Evolutionary conservation across 2,329 filamentous ascomycete genomes (phyloP).

Genomic region (Waltergamsia citrina): DNA sequence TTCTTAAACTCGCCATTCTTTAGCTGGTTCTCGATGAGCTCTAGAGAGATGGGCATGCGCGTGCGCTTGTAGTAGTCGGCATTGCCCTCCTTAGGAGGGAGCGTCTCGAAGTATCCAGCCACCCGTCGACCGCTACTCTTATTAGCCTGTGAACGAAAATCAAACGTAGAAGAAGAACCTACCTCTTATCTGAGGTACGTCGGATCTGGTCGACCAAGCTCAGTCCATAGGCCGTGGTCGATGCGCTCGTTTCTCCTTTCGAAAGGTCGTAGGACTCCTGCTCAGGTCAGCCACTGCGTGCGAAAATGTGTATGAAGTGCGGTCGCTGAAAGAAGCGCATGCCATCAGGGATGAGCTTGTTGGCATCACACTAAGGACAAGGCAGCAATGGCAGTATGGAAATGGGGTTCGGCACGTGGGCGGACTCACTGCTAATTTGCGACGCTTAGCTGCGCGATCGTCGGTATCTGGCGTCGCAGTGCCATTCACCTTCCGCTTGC

Average conservation of each 20-base stretch:
- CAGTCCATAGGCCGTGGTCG: conserved; percentile 62
- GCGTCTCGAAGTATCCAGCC: conserved; percentile 63
- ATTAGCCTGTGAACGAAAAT: conserved; percentile 9
- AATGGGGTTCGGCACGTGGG: background rate
- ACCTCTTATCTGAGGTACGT: conserved; percentile 75
- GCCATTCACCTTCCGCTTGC: conserved; percentile 46
- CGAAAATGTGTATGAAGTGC: too few relatives aligned
- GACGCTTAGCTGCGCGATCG: conserved; percentile 46
- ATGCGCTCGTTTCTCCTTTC: conserved; percentile 53
- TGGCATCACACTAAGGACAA: too few relatives aligned
- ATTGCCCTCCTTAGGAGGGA: conserved; percentile 54
- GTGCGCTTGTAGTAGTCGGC: conserved; percentile 72
- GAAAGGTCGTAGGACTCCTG: conserved; percentile 32
- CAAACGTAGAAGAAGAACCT: conserved; percentile 21
- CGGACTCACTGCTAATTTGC: conserved; percentile 34
- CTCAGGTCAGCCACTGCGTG: background rate
- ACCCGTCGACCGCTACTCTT: conserved; percentile 59
- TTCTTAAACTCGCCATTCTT: conserved; percentile 57
- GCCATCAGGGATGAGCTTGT: background rate
- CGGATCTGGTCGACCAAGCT: conserved; percentile 68
- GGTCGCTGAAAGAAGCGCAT: background rate
- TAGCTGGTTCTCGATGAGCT: conserved; percentile 68
- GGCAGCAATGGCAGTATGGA: background rate
- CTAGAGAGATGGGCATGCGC: conserved; percentile 68
- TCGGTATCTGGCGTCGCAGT: conserved; percentile 32